Base-by-base conservation (phyloP, 73 alveolate genomes). In the Paraurostyla sp. region DNA sequence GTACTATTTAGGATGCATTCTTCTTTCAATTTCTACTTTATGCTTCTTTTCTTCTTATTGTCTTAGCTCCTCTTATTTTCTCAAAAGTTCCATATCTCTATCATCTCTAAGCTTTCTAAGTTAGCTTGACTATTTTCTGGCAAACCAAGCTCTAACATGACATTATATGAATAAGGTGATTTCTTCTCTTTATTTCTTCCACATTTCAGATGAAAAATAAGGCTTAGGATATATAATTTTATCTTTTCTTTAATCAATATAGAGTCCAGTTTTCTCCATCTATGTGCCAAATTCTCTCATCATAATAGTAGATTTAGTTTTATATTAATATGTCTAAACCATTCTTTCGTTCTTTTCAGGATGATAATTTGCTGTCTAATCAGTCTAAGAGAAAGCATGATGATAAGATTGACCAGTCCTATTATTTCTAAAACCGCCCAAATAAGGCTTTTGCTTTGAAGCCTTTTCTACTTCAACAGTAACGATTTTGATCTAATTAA, bases 271-370 rank as follows among this genome's bases (percentile, higher is more conserved):
- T 71, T 92, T 94, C 86, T 97, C 99, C 99, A 98, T 98, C 93
- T 98, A 97, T 7, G 99, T 97, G 33, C 99, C 99, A 63, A 95
- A 88, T 76, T 98, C 99, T 58, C 99, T 93, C 97, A 93, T 97
- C 98, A 95, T 92, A 45, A 93, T 96, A 20, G 99, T 95, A n/a
- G 99, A 92, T 42, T 98, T 95, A 13, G 99, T 98, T 32, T 97
- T 93, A 92, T 97, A 98, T 90, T 98, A 97, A 84, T 96, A 98
- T 41, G 99, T 98, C 88, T 98, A 97, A 18, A 98, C 97, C 89
- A 96, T 96, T 45, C 98, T 76, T 65, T 81, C 98, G 52, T 42
- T 42, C 35, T 90, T 84, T 59, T 84, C 92, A 22, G 92, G 88
- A 60, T 84, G 92, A 43, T 89, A 89, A 59, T 87, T 80, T 25